phyloP scores from a whole-genome alignment of 2,329 filamentous ascomycete genomes.

The Botrytis porri region DNA sequence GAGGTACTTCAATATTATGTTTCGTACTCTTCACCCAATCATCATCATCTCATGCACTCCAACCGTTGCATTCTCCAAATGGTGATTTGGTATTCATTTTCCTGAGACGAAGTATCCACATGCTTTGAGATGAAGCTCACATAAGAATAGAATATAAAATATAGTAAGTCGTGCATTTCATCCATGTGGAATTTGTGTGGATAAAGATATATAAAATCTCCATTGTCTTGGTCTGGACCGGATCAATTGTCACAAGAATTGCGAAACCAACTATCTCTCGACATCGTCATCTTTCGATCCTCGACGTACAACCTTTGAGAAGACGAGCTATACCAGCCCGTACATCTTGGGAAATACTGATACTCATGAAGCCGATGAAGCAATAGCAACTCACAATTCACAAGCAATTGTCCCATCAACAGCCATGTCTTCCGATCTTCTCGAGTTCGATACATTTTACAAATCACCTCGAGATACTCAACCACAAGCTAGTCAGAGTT shows the following conservation, averaged over 20 bases:
- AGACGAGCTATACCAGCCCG: not conserved
- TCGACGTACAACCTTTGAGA: too few relatives aligned
- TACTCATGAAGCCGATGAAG: conserved; percentile 5
- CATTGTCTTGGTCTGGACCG: not conserved
- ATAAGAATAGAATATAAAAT: not conserved
- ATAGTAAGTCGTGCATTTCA: conserved; percentile 1
- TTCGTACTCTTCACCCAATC: not conserved
- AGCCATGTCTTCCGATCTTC: conserved; percentile 63
- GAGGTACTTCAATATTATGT: not conserved
- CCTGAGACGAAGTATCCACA: not conserved
- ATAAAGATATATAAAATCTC: not conserved
- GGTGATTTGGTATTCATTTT: not conserved
- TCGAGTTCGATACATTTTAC: conserved; percentile 57
- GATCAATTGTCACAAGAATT: not conserved
- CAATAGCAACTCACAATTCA: not conserved
- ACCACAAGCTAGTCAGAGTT: conserved; percentile 30
- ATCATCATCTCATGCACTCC: not conserved
- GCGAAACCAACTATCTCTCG: not conserved
- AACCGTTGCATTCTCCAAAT: not conserved
- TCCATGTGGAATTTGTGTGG: not conserved
- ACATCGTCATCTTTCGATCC: not conserved
- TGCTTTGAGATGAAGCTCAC: conserved; percentile 2
- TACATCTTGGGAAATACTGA: not conserved
- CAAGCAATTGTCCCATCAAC: not conserved
- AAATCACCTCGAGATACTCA: conserved; percentile 37